Conservation (phyloP, 306 rosid genomes). For the Quercus robur region DNA sequence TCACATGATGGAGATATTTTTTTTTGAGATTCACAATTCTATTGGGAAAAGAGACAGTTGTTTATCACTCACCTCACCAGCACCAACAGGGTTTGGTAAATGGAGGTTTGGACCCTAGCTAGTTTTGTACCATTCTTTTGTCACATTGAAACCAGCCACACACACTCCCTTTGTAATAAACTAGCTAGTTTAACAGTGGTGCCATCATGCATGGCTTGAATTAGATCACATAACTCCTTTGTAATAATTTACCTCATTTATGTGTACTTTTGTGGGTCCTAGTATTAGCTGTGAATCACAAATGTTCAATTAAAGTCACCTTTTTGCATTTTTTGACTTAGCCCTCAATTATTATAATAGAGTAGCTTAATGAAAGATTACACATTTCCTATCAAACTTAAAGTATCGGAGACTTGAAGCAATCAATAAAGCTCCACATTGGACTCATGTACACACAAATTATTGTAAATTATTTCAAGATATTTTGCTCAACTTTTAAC, state of each 20-base stretch:
- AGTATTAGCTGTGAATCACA: constrained; percentile 21
- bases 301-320: constrained; percentile 2
- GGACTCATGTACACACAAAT: background rate
- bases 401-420: background rate
- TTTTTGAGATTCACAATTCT: background rate
- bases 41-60: too few species aligned
- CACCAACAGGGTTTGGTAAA: background rate
- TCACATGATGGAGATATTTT: background rate
- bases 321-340: background rate
- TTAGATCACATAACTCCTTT: background rate
- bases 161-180: background rate
- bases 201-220: background rate
- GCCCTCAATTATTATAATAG: background rate
- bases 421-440: background rate
- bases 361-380: background rate
- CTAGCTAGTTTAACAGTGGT: background rate
- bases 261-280: constrained; percentile 22
- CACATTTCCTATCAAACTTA: background rate
- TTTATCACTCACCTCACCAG: background rate
- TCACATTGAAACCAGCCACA: background rate
- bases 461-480: background rate
- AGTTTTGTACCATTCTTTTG: background rate
- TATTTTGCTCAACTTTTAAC: background rate
- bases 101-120: background rate
- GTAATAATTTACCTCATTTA: background rate